phyloP scores from a whole-genome alignment of 495 filamentous ascomycete species.

The Physcia stellaris region DNA sequence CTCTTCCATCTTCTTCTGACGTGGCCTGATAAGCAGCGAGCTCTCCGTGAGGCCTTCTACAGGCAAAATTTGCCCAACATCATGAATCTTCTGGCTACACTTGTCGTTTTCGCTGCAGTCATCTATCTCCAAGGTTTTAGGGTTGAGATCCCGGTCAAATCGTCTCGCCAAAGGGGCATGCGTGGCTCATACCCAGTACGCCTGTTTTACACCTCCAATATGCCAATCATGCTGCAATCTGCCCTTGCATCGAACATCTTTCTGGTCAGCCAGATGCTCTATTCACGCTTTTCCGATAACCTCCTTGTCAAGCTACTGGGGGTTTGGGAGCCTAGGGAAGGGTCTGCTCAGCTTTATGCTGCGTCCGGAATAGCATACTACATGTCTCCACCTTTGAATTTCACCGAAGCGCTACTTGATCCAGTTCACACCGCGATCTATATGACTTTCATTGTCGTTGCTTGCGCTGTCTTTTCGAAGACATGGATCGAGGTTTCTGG shows the following conservation, averaged over 20 bases:
- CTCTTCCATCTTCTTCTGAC: slow-evolving; percentile 97
- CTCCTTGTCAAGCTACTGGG: slow-evolving; percentile 91
- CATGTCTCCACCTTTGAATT: slow-evolving; percentile 96
- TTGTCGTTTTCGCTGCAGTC: slow-evolving; percentile 87
- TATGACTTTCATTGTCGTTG: slow-evolving; percentile 90
- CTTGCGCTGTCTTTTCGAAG: slow-evolving; percentile 98
- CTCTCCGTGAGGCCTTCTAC: slow-evolving; percentile 96
- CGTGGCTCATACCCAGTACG: slow-evolving; percentile 66
- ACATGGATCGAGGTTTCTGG: slow-evolving; percentile 99
- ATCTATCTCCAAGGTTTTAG: slow-evolving; percentile 99
- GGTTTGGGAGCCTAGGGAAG: slow-evolving; percentile 96
- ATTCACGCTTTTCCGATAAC: slow-evolving; percentile 96
- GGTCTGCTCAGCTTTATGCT: slow-evolving; percentile 88
- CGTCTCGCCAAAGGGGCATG: slow-evolving; percentile 94
- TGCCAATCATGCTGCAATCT: slow-evolving; percentile 99
- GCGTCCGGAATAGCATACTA: slow-evolving; percentile 90
- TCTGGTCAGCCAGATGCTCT: slow-evolving; percentile 96
- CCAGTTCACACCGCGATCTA: slow-evolving; percentile 95
- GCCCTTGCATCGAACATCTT: slow-evolving; percentile 98
- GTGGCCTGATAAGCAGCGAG: slow-evolving; percentile 96
- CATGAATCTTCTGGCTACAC: slow-evolving; percentile 93
- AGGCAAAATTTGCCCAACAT: slow-evolving; percentile 99
- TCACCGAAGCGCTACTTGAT: slow-evolving; percentile 90
- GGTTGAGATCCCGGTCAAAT: slow-evolving; percentile 99
- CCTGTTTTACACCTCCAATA: slow-evolving; percentile 51